Conservation (phyloP, 495 filamentous ascomycete species). For the Aspergillus homomorphus region DNA sequence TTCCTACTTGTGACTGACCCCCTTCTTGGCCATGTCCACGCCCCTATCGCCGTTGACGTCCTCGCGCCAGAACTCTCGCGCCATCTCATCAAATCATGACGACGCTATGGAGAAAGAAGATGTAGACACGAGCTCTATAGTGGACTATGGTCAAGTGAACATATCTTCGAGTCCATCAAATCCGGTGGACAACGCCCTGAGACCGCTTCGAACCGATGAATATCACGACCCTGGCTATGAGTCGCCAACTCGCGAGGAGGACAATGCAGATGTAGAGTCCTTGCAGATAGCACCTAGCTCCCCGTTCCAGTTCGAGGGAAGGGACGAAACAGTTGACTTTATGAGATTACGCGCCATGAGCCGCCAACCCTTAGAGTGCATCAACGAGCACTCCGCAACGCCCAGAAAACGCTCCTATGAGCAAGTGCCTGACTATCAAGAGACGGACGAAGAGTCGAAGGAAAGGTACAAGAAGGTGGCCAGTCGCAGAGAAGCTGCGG, state of each 20-base stretch:
- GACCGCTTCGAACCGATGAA: slow-evolving; percentile 13
- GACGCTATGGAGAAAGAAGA: slow-evolving; percentile 8
- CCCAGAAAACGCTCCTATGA: slow-evolving; percentile 42
- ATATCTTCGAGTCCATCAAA: slow-evolving; percentile 36
- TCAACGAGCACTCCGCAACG: slow-evolving; percentile 24
- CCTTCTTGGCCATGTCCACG: slow-evolving; percentile 35
- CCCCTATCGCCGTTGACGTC: slow-evolving; percentile 46
- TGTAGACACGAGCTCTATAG: slow-evolving; percentile 11
- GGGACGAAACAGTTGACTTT: slow-evolving; percentile 36
- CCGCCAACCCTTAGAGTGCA: slow-evolving; percentile 19
- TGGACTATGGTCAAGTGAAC: slow-evolving; percentile 33
- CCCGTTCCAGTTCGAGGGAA: slow-evolving; percentile 34
- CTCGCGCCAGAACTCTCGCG: slow-evolving; percentile 42
- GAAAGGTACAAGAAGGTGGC: slow-evolving; percentile 35
- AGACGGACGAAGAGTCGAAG: slow-evolving; percentile 21
- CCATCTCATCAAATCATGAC: slow-evolving; percentile 26
- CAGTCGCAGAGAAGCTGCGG: slow-evolving; percentile 23
- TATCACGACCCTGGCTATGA: slow-evolving; percentile 15
- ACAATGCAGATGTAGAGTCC: slow-evolving; percentile 22
- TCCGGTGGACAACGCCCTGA: slow-evolving; percentile 18
- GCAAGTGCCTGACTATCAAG: slow-evolving; percentile 30
- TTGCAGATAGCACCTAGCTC: slow-evolving; percentile 32
- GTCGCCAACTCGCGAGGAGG: slow-evolving; percentile 11
- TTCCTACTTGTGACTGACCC: neutral
- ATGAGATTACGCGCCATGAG: slow-evolving; percentile 20